Base-by-base conservation (phyloP, 306 rosid species). In the Lithocarpus polystachyus region DNA sequence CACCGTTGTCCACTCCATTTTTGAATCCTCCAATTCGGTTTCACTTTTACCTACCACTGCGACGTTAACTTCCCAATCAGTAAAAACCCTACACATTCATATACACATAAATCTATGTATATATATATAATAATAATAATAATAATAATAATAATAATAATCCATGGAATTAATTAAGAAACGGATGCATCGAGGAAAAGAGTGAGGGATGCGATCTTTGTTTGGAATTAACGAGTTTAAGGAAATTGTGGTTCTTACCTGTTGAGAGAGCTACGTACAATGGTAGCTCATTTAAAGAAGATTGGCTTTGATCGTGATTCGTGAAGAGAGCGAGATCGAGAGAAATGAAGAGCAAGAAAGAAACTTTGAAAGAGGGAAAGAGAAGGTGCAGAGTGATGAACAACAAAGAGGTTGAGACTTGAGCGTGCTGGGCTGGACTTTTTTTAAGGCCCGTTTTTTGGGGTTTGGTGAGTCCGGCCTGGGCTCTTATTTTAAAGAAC, bases 1-100 rank as follows among this genome's bases (percentile, higher is more conserved):
- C 92, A 95, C 87, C 74, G 98, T 93, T 82, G 91, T 81, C 99
- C 99, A 95, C 96, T 93, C 99, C 99, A 95, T 95, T 48, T 48
- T 40, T 40, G 37, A 62, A 77, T 81, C 12, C n/a, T 55, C 68
- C 64, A 56, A n/a, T 35, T 60, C 48, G 35, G 35, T 64, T 71
- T 77, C 77, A 67, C 82, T 64, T 71, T 75, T 75, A 67, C 81
- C 87, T 83, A 79, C 40, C 69, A 75, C 26, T 75, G 72, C 73
- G 64, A 69, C 79, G 67, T 71, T 68, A 24, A 56, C 23, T 71
- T 82, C 60, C 59, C 15, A 80, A 77, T 70, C 45, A 28, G 56
- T 74, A 73, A 69, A 56, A 22, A 33, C 45, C 45, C 11, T 8
- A 56, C 71, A 48, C 53, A 77, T 7, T 13, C 55, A 71, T 15